These are phyloP conservation scores for Anaeromyces robustus DNA, from an alignment of 192 early-diverging fungal genomes.

Conservation along the genomic window DNA sequence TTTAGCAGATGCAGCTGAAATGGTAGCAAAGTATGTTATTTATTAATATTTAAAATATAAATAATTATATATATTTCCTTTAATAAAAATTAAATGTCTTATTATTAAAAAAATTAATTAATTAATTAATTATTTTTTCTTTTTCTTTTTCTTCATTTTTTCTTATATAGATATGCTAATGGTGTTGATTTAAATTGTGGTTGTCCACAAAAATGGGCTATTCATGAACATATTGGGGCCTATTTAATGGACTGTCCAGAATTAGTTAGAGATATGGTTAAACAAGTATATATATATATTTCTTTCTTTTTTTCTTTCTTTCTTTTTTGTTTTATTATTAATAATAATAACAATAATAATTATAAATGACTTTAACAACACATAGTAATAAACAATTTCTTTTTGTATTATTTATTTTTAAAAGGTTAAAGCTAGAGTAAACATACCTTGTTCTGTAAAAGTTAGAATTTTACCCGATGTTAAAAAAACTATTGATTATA, in stretches of 20 bases:
- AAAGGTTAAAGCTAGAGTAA: not conserved
- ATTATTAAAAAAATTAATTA: too few relatives aligned
- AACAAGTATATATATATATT: constrained; percentile 17
- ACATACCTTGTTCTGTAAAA: not conserved
- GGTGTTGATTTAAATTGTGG: constrained; percentile 67
- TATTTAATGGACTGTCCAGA: constrained; percentile 81
- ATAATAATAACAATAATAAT: constrained; percentile 4
- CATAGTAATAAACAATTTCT: too few relatives aligned
- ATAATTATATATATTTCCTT: too few relatives aligned
- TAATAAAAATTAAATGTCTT: too few relatives aligned
- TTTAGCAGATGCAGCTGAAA: constrained; percentile 66
- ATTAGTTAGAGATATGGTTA: constrained; percentile 79
- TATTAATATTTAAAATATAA: too few relatives aligned
- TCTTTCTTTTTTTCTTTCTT: too few relatives aligned
- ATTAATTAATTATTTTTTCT: too few relatives aligned
- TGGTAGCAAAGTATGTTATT: constrained; percentile 60
- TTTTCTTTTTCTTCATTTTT: too few relatives aligned
- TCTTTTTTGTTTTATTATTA: not conserved
- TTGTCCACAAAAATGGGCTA: constrained; percentile 93
- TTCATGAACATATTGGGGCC: constrained; percentile 72
- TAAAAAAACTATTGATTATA: constrained; percentile 70
- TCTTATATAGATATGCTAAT: constrained; percentile 31
- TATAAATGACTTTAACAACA: constrained; percentile 23
- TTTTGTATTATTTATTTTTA: not conserved
- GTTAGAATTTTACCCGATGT: not conserved